Percentiles rank a stretch among this genome's conserved stretches.
These are phyloP conservation scores for Heliosperma pusillum DNA, from an alignment of 148 eudicot genomes.

Conservation along the genomic window DNA sequence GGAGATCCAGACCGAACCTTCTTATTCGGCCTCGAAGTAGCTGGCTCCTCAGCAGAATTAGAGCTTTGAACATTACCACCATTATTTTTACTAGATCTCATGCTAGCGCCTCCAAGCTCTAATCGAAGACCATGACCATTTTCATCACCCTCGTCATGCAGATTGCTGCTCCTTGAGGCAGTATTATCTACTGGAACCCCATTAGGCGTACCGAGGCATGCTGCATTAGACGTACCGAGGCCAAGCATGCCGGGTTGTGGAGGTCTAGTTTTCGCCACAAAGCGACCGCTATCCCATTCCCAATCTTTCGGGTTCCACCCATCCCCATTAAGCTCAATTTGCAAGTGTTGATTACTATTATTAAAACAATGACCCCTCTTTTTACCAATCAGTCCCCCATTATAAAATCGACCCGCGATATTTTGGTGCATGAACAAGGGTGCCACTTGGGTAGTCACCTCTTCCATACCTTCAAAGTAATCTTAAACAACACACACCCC, in stretches of 20 bases:
- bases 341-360: conserved; percentile 4
- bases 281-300: conserved; percentile 33
- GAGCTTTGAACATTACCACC: neutral
- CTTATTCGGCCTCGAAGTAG: conserved; percentile 27
- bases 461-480: conserved; percentile 20
- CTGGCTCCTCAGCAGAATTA: conserved; percentile 17
- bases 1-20: conserved; percentile 37
- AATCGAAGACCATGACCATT: conserved; percentile 23
- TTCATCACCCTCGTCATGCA: neutral
- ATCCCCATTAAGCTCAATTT: conserved; percentile 11
- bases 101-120: conserved; percentile 27
- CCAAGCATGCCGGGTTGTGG: conserved; percentile 17
- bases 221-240: conserved; percentile 12
- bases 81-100: conserved; percentile 10
- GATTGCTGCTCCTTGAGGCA: conserved; percentile 9
- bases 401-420: conserved; percentile 25
- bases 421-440: conserved; percentile 32
- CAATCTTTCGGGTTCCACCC: conserved; percentile 34
- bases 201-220: conserved; percentile 14
- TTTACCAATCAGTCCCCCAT: conserved; percentile 26
- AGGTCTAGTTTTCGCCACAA: conserved; percentile 21
- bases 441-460: conserved; percentile 33
- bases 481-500: neutral
- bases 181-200: neutral
- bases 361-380: conserved; percentile 26